A percentile compares a stretch with the other conserved stretches of the same genome.
phyloP scores from a whole-genome alignment of 768 basidiomycete genomes.

The Pulveroboletus sp. region DNA sequence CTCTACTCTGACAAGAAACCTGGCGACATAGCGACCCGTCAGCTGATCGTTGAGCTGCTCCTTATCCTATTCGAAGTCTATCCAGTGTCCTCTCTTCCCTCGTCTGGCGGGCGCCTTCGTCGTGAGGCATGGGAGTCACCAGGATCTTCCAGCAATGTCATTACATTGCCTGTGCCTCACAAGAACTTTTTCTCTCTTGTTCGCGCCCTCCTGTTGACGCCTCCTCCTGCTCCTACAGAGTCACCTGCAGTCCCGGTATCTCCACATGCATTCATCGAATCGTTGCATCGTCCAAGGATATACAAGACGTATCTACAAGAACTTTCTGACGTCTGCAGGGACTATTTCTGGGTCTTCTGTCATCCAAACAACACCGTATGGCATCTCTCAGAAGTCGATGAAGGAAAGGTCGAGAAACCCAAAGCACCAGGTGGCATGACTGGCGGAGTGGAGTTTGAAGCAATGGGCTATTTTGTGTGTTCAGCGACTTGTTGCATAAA shows the following conservation, averaged over 20 bases:
- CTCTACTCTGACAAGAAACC: conserved; percentile 98
- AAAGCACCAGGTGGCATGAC: conserved; percentile 97
- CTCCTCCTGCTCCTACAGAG: conserved; percentile 61
- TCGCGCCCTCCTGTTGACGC: conserved; percentile 69
- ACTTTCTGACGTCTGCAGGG: conserved; percentile 84
- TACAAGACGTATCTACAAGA: conserved; percentile 82
- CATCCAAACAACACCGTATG: conserved; percentile 92
- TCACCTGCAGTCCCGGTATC: conserved; percentile 56
- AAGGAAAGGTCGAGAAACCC: conserved; percentile 80
- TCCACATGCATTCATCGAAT: conserved; percentile 78
- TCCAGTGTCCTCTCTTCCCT: conserved; percentile 63
- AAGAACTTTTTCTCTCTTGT: conserved; percentile 69
- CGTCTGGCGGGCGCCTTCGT: conserved; percentile 35
- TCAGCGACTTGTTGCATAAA: neutral
- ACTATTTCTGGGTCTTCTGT: conserved; percentile 97
- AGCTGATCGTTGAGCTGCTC: conserved; percentile 85
- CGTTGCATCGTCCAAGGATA: conserved; percentile 60
- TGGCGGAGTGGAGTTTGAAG: conserved; percentile 97
- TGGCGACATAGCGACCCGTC: conserved; percentile 85
- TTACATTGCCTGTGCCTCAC: conserved; percentile 71
- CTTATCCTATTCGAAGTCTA: conserved; percentile 88
- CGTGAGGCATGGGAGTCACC: conserved; percentile 57
- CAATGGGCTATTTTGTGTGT: conserved; percentile 90
- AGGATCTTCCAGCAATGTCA: conserved; percentile 42
- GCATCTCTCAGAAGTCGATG: conserved; percentile 79